Percentiles rank a stretch among this genome's conserved stretches.
Conservation (phyloP, 495 filamentous ascomycete genomes). For the Platismatia glauca region DNA sequence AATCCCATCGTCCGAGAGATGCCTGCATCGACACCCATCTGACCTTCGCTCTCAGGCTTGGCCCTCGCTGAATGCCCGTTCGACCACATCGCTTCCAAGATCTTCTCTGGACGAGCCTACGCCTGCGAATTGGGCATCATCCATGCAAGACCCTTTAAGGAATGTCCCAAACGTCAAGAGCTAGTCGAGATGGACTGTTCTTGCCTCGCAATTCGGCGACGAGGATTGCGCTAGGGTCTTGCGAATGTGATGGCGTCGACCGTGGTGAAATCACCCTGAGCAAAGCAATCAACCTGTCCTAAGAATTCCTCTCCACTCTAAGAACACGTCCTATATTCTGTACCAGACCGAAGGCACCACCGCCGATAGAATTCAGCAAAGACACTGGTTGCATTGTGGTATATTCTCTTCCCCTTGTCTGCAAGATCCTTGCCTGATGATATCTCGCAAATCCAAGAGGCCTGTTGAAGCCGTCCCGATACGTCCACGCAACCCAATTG, state of each 20-base stretch:
- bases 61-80: background rate
- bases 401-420: background rate
- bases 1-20: background rate
- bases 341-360: background rate
- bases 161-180: background rate
- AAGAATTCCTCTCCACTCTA: background rate
- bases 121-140: background rate
- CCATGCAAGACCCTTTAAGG: background rate
- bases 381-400: background rate
- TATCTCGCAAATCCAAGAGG: background rate
- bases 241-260: background rate
- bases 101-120: background rate
- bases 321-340: background rate
- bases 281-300: background rate
- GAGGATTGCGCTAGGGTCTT: background rate
- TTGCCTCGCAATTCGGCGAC: background rate
- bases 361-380: background rate
- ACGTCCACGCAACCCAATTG: background rate
- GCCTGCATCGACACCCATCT: background rate
- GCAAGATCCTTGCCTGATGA: background rate
- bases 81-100: background rate
- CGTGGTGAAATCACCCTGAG: background rate
- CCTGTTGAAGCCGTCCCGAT: background rate
- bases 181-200: background rate
- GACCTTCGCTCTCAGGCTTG: background rate